Evolutionary conservation across 805 yeast genomes (phyloP), one percentile per base, ranked within the genome.

Genomic region (Ogataea henricii): DNA sequence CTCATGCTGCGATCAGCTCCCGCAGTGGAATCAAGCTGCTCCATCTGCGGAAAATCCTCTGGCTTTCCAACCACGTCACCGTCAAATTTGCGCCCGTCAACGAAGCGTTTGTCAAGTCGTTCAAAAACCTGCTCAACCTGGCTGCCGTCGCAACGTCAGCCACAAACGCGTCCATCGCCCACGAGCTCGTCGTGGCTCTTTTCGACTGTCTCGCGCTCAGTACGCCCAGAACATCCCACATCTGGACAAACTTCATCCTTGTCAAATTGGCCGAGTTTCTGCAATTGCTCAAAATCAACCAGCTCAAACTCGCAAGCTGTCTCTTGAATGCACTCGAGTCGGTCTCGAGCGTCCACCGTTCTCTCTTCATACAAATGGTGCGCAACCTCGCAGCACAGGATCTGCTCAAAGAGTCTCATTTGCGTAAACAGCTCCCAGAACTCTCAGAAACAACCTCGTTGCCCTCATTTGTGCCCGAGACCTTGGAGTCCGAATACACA

Each of bases 51-150:
- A 66, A 67, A 35, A 53, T 63, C 9, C 40, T 67, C 7, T 67
- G 70, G 70, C 45, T 67, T 14, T 57, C 62, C 13, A 63, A 66
- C 20, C 65, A 63, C 29, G 46, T 64, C 10, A 55, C 63, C 3
- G 47, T 64, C 21, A 53, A 48, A 10, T 64, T 55, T 53, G 17
- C 58, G 1, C 51, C 59, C 1, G 38, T 54, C 21, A 54, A 56
- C 40, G 65, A 64, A 20, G 17, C 46, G 17, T 65, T 66, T 27
- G 48, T 64, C 23, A 49, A 54, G 10, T 53, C 55, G 12, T 66
- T 67, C 48, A 67, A 64, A 40, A 41, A 45, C 8, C 40, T 66
- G 20, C 45, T 67, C 16, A 66, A 66, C 22, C 45, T 67, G 23
- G 57, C 66, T 0, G 45, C 59, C 6, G 61, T 65, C 17, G 52